Base-by-base conservation (phyloP, 1,284 basidiomycete genomes). In the Cutaneotrichosporon dermatis region DNA sequence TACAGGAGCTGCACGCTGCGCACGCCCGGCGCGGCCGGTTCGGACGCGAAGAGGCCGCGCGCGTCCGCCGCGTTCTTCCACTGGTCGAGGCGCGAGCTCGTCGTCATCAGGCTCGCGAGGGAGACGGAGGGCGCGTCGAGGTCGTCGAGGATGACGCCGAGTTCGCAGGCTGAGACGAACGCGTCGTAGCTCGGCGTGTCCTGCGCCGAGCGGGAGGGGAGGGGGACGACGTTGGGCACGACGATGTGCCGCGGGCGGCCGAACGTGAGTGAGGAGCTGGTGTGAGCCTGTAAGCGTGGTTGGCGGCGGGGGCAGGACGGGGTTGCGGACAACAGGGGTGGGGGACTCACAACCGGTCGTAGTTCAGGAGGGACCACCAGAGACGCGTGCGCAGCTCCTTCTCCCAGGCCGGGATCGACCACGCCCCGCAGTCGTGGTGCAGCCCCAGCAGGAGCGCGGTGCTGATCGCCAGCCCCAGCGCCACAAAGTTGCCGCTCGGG, bases 131-230 rank as follows among this genome's bases (percentile, higher is more conserved):
- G 39, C 4, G 39, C 40, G 25, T 33, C 50, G 15, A 51, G 37
- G 25, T 43, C 51, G 25, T 53, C 51, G 39, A 53, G 40, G 39
- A 53, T 42, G 15, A 9, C 11, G 13, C 36, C 40, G 16, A 53
- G 40, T 25, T 54, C 53, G 16, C 51, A 53, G 7, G 51, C 33
- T 15, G 39, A 16, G 15, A 53, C 41, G 40, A 53, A 53, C 11
- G 51, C 51, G 40, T 53, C 51, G 51, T 53, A 53, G 40, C 51
- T 53, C 41, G 8, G 40, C 4, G 25, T 34, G 51, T 51, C 51
- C 36, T 12, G 6, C 12, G 40, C 33, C 5, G 39, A 42, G 6
- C 40, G 39, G 2, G 36, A 11, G 9, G 51, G 51, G 10, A 53
- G 33, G 39, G 51, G 51, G 12, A 53, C 51, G 40, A 40, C 41